Base-by-base conservation (phyloP, 2,329 filamentous ascomycete species). In the Fonsecaea multimorphosa region DNA sequence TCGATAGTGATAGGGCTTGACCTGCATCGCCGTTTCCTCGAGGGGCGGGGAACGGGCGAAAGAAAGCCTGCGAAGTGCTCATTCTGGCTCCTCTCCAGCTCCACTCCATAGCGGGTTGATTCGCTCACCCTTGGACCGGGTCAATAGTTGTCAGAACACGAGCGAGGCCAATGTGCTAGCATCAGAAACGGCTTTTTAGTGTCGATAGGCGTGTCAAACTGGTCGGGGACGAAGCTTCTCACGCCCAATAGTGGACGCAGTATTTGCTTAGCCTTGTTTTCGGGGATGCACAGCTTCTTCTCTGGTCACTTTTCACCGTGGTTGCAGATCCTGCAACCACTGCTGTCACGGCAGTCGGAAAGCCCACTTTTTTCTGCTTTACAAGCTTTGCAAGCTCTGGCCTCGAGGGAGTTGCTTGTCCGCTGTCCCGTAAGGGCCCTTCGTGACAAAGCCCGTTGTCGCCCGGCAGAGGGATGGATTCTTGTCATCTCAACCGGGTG, bases 301-400 rank as follows among this genome's bases (percentile, higher is more conserved):
- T 58, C 40, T 66, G 54, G 58, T 61, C 36, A 29, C 46, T 27
- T 44, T 36, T 22, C 53, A 55, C 46, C 59, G 59, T 49, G 32
- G 64, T 52, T 51, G 64, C 55, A 66, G 64, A 66, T 66, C 64
- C 54, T 63, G 49, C 55, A n/a, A n/a, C n/a, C n/a, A n/a, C 8
- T 38, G 62, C 24, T 53, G n/a, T 31, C 36, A 9, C 40, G 36
- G 40, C 60, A 51, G 40, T 64, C 31, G 34, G 16, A 19, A 8
- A 55, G 49, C 56, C 54, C 51, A 59, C 61, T 31, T 49, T 32
- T 32, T 49, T 36, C 34, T 54, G 22, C 8, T 40, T 14, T 31
- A 31, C 29, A 31, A 31, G 36, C 36, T 38, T 44, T 44, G 58
- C 54, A 16, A 56, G 31, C 31, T 53, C 16, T 34, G 52, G 27